Conservation (phyloP, 495 filamentous ascomycete genomes). For the Monascus purpureus region DNA sequence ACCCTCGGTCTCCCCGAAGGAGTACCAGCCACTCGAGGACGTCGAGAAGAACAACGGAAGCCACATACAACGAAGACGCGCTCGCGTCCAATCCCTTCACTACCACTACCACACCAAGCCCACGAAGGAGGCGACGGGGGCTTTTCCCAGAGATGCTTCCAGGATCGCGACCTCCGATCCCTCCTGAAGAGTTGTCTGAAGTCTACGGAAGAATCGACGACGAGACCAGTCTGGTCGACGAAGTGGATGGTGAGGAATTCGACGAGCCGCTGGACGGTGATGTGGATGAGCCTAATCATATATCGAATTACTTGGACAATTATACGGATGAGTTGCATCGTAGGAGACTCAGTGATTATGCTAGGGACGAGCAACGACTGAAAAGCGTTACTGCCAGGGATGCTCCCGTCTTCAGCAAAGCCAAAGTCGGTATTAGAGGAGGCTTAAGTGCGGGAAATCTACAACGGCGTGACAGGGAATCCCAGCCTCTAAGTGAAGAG, state of each 20-base stretch:
- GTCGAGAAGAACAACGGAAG: conserved; percentile 23
- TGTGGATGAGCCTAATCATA: not conserved
- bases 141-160: not conserved
- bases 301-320: conserved; percentile 13
- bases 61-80: conserved; percentile 12
- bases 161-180: conserved; percentile 9
- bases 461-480: conserved; percentile 29
- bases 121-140: conserved; percentile 4
- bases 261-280: conserved; percentile 14
- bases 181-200: conserved; percentile 28
- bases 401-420: conserved; percentile 34
- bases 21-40: conserved; percentile 22
- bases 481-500: conserved; percentile 6
- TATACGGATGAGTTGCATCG: conserved; percentile 16
- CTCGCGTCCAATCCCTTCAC: conserved; percentile 12
- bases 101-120: conserved; percentile 8
- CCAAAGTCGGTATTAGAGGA: conserved; percentile 17
- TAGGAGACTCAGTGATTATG: conserved; percentile 21
- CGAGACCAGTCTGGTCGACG: conserved; percentile 24
- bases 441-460: conserved; percentile 32
- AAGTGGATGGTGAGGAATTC: not conserved
- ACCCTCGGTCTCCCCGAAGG: conserved; percentile 14
- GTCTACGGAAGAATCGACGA: conserved; percentile 32
- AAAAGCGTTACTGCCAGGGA: conserved; percentile 27
- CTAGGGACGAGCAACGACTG: conserved; percentile 31